phyloP scores from a whole-genome alignment of 768 basidiomycete genomes.

The Naganishia friedmannii region DNA sequence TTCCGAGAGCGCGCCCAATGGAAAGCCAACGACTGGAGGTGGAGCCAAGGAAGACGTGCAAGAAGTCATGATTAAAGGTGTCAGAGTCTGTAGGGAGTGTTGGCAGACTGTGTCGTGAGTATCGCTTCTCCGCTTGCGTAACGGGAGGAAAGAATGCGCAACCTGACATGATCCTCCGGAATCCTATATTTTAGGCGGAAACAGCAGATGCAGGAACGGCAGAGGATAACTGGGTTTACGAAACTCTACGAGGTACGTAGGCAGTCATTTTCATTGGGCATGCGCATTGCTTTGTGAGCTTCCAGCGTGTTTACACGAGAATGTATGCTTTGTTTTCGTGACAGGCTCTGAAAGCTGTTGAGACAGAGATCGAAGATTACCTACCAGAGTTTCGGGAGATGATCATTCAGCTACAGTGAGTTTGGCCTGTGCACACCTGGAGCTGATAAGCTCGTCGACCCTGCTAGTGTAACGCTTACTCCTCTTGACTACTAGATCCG shows the following conservation, averaged over 20 bases:
- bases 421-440: constrained; percentile 2
- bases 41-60: constrained; percentile 43
- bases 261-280: not conserved
- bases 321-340: not conserved
- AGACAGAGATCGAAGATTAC: constrained; percentile 83
- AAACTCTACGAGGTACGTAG: constrained; percentile 66
- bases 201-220: constrained; percentile 69
- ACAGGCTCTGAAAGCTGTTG: constrained; percentile 68
- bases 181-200: constrained; percentile 60
- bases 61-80: constrained; percentile 69
- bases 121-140: not conserved
- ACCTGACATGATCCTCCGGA: not conserved
- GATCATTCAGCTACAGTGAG: constrained; percentile 65
- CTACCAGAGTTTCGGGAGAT: constrained; percentile 87
- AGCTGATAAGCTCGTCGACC: not conserved
- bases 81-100: constrained; percentile 82
- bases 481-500: not conserved
- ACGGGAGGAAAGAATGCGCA: not conserved
- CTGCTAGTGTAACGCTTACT: constrained; percentile 5
- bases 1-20: constrained; percentile 61
- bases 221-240: constrained; percentile 62
- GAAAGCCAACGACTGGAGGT: constrained; percentile 44
- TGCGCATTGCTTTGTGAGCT: not conserved
- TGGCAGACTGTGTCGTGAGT: constrained; percentile 73
- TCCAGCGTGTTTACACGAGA: not conserved